phyloP scores from a whole-genome alignment of 768 basidiomycete species.

The Trichaptum fuscoviolaceum region DNA sequence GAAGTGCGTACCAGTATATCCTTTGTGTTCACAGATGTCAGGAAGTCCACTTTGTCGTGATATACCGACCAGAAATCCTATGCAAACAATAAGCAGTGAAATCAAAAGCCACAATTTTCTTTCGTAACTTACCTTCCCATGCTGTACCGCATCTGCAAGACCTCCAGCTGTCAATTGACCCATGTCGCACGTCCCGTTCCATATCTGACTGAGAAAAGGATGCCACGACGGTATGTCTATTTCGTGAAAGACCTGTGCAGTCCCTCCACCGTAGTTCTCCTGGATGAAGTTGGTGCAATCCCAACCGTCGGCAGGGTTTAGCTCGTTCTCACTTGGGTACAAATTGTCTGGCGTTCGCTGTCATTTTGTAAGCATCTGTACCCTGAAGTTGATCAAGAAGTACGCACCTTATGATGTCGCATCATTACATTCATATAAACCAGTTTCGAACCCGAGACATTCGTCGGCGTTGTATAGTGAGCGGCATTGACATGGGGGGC shows the following conservation, averaged over 20 bases:
- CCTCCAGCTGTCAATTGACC: slow-evolving; percentile 44
- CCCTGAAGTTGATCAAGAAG: background rate
- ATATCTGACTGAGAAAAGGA: slow-evolving; percentile 38
- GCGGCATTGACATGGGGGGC: slow-evolving; percentile 39
- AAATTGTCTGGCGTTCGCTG: slow-evolving; percentile 48
- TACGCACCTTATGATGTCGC: slow-evolving; percentile 42
- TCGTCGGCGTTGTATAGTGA: slow-evolving; percentile 31
- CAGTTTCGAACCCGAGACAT: slow-evolving; percentile 24
- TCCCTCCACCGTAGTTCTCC: slow-evolving; percentile 33
- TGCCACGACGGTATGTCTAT: slow-evolving; percentile 34
- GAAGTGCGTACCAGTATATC: slow-evolving; percentile 42
- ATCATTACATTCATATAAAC: slow-evolving; percentile 39
- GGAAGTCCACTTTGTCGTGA: slow-evolving; percentile 29
- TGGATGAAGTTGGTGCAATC: slow-evolving; percentile 34
- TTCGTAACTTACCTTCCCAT: slow-evolving; percentile 32
- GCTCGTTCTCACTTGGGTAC: slow-evolving; percentile 35
- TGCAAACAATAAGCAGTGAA: background rate
- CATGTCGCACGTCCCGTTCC: slow-evolving; percentile 43
- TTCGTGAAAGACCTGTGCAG: slow-evolving; percentile 34
- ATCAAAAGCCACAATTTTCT: background rate
- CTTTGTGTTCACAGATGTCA: slow-evolving; percentile 27
- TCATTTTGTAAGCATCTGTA: background rate
- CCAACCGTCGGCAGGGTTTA: slow-evolving; percentile 37
- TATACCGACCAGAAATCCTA: slow-evolving; percentile 47
- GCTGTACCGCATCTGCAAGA: slow-evolving; percentile 35